A percentile compares a stretch with the other conserved stretches of the same genome.
These are phyloP conservation scores for Paramecium biaurelia DNA, from an alignment of 73 alveolate genomes.

Conservation along the genomic window DNA sequence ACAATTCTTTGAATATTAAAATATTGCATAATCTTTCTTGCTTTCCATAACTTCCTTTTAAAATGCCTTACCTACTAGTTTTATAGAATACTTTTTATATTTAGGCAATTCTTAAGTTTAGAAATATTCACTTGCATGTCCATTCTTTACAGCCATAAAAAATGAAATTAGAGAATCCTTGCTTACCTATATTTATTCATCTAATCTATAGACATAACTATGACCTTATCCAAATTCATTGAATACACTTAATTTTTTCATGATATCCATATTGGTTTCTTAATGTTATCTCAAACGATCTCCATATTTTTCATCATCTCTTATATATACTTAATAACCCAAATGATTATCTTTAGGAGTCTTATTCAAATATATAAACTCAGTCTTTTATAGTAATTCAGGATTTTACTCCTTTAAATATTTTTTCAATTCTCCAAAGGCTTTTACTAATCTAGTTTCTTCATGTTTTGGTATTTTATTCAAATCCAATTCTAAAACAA, in stretches of 20 bases:
- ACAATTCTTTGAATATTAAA: conserved; percentile 57
- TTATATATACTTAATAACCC: conserved; percentile 21
- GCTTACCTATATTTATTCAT: conserved; percentile 1
- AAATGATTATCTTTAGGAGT: not conserved
- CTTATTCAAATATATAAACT: conserved; percentile 40
- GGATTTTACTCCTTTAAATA: conserved; percentile 23
- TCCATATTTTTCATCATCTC: conserved; percentile 59
- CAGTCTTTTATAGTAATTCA: not conserved
- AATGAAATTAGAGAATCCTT: conserved; percentile 27
- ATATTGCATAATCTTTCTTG: conserved; percentile 45
- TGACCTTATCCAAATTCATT: conserved; percentile 53
- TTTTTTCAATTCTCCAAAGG: conserved; percentile 49
- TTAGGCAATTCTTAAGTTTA: conserved; percentile 28
- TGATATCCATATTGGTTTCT: not conserved
- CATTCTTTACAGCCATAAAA: conserved; percentile 38
- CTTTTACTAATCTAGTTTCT: not conserved
- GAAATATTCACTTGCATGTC: conserved; percentile 41
- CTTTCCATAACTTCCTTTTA: conserved; percentile 16
- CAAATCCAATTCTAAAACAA: conserved; percentile 48
- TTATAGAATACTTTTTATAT: conserved; percentile 42
- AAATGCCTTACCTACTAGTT: conserved; percentile 51
- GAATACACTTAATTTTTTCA: conserved; percentile 14
- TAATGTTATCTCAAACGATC: conserved; percentile 47
- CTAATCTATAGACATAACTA: conserved; percentile 26
- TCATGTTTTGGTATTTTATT: conserved; percentile 47